Conservation (phyloP, 345 rosid genomes). For the Garcia nutans region DNA sequence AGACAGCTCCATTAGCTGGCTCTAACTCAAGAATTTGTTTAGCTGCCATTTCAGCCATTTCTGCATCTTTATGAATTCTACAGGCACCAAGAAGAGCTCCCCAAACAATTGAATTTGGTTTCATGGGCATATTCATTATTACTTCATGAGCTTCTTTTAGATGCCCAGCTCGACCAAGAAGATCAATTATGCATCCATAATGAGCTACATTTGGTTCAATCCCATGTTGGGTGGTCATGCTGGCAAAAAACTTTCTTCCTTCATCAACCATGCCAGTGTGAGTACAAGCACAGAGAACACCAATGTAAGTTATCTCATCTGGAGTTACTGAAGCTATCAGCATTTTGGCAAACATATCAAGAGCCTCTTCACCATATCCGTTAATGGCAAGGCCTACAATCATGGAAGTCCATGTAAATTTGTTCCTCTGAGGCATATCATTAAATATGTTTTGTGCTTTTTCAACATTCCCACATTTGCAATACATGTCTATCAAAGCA, state of each 20-base stretch:
- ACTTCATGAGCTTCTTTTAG: conserved; percentile 25
- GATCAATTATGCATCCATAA: conserved; percentile 30
- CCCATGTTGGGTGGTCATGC: conserved; percentile 19
- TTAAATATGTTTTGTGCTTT: conserved; percentile 15
- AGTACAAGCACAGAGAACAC: conserved; percentile 28
- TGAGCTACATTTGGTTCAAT: conserved; percentile 24
- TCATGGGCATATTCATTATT: conserved; percentile 23
- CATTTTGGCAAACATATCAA: conserved; percentile 26
- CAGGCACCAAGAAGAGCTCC: conserved; percentile 28
- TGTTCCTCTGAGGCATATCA: conserved; percentile 5
- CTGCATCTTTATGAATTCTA: conserved; percentile 25
- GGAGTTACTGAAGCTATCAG: conserved; percentile 23
- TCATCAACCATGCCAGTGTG: conserved; percentile 28
- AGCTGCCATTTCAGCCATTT: conserved; percentile 24
- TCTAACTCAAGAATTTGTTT: conserved; percentile 20
- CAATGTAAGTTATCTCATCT: conserved; percentile 20
- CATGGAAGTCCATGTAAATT: conserved; percentile 27
- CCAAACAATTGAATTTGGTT: conserved; percentile 28
- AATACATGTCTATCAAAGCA: conserved; percentile 31
- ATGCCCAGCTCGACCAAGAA: conserved; percentile 27
- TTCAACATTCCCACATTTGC: conserved; percentile 26
- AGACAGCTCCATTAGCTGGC: conserved; percentile 24
- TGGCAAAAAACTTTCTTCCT: conserved; percentile 21
- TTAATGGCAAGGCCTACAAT: conserved; percentile 25
- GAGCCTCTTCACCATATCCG: conserved; percentile 28